Evolutionary conservation across 306 rosid genomes (phyloP).

Genomic region (Nissolia schottii): DNA sequence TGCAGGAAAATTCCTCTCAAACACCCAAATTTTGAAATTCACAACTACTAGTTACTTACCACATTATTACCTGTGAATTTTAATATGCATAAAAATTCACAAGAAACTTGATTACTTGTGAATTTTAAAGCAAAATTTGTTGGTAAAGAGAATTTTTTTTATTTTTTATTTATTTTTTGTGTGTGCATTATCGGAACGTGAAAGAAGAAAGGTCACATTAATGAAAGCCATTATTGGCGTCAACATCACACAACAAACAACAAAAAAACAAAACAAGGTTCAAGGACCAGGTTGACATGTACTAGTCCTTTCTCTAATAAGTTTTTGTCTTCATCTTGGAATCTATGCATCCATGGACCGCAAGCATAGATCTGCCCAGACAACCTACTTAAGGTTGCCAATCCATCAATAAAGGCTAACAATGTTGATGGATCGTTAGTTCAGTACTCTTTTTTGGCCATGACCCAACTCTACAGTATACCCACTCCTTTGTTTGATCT

Average conservation of each 20-base stretch:
- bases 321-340: slow-evolving; percentile 31
- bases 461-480: neutral
- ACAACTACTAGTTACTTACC: no score
- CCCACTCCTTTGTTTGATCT: neutral
- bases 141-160: no score
- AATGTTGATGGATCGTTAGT: neutral
- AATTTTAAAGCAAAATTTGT: no score
- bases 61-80: no score
- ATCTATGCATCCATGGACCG: slow-evolving; percentile 38
- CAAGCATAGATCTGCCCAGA: slow-evolving; percentile 29
- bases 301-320: slow-evolving; percentile 26
- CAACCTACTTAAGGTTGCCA: slow-evolving; percentile 28
- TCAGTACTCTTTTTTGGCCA: slow-evolving; percentile 14
- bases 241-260: slow-evolving; percentile 28
- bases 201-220: slow-evolving; percentile 26
- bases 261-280: slow-evolving; percentile 31
- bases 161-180: no score
- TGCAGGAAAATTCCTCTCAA: no score
- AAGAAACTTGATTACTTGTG: no score
- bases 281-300: slow-evolving; percentile 32
- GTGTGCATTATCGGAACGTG: slow-evolving; percentile 26
- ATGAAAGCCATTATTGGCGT: slow-evolving; percentile 9
- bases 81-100: no score
- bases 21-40: no score
- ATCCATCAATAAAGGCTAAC: slow-evolving; percentile 24